Percentiles rank a stretch among this genome's conserved stretches.
Evolutionary conservation across 352 stramenopile species (phyloP).

Genomic region (Thalassiosira livingstoniorum): DNA sequence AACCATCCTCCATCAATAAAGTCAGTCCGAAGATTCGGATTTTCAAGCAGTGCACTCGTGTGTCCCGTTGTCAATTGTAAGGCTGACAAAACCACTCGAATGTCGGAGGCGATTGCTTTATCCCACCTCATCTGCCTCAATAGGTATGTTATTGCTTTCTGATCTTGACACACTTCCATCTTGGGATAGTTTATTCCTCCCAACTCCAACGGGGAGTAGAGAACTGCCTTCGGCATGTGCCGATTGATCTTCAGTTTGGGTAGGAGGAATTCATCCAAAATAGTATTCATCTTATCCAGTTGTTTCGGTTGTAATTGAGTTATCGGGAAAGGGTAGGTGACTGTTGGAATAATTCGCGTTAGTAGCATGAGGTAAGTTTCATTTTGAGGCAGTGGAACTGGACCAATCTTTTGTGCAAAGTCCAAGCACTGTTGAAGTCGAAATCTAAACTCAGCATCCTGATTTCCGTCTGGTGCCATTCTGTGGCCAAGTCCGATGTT

Average conservation of each 20-base stretch:
- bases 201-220: not conserved
- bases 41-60: not conserved
- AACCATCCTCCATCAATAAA: not conserved
- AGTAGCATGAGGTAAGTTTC: not conserved
- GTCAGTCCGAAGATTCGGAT: not conserved
- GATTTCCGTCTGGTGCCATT: not conserved
- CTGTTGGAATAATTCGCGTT: not conserved
- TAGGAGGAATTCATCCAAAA: not conserved
- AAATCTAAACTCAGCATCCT: not conserved
- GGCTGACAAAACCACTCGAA: no score
- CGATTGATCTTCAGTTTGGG: not conserved
- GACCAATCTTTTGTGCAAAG: not conserved
- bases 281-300: not conserved
- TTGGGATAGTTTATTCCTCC: slow-evolving; percentile 16
- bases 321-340: slow-evolving; percentile 9
- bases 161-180: not conserved
- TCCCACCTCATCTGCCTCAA: no score
- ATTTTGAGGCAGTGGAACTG: not conserved
- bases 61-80: not conserved
- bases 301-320: not conserved
- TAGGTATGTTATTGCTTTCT: not conserved
- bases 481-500: not conserved
- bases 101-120: no score
- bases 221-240: not conserved
- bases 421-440: not conserved